phyloP scores from a whole-genome alignment of 495 filamentous ascomycete genomes.

The Aspergillus asperescens region DNA sequence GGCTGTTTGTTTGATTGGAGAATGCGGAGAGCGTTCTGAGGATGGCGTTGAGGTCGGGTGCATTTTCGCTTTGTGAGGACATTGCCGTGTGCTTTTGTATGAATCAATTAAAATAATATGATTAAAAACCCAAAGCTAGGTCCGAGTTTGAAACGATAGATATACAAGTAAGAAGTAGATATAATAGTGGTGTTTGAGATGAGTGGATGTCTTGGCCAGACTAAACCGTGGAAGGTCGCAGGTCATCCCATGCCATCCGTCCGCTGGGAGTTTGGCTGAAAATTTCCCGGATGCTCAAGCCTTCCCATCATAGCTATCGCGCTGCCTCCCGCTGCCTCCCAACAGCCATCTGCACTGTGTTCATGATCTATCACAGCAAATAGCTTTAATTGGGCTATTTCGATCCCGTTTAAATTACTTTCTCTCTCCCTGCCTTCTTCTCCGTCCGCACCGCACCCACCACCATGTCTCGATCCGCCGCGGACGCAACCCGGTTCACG shows the following conservation, averaged over 20 bases:
- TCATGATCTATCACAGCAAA: not conserved
- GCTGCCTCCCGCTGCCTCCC: not conserved
- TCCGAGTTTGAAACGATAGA: too few relatives aligned
- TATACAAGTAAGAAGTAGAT: not conserved
- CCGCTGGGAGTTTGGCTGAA: slow-evolving; percentile 27
- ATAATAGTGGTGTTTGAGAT: not conserved
- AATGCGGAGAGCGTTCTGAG: slow-evolving; percentile 47
- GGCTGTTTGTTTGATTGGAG: slow-evolving; percentile 24
- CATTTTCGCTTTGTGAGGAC: slow-evolving; percentile 31
- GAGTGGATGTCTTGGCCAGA: slow-evolving; percentile 3
- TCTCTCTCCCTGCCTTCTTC: slow-evolving; percentile 10
- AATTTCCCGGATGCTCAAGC: slow-evolving; percentile 30
- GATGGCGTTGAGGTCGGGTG: slow-evolving; percentile 49
- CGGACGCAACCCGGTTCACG: slow-evolving; percentile 94
- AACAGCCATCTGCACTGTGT: slow-evolving; percentile 3
- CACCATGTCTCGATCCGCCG: slow-evolving; percentile 76
- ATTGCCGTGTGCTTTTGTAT: too few relatives aligned
- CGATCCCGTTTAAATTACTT: slow-evolving; percentile 11
- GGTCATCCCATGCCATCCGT: slow-evolving; percentile 4
- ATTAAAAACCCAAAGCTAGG: too few relatives aligned
- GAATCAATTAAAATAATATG: too few relatives aligned
- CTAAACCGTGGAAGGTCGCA: not conserved
- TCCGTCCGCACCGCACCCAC: slow-evolving; percentile 7
- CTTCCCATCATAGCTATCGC: slow-evolving; percentile 15
- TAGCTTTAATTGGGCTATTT: slow-evolving; percentile 1